Evolutionary conservation across 139 green algal genomes (phyloP).

Genomic region (Protoeuglena noctilucae): DNA sequence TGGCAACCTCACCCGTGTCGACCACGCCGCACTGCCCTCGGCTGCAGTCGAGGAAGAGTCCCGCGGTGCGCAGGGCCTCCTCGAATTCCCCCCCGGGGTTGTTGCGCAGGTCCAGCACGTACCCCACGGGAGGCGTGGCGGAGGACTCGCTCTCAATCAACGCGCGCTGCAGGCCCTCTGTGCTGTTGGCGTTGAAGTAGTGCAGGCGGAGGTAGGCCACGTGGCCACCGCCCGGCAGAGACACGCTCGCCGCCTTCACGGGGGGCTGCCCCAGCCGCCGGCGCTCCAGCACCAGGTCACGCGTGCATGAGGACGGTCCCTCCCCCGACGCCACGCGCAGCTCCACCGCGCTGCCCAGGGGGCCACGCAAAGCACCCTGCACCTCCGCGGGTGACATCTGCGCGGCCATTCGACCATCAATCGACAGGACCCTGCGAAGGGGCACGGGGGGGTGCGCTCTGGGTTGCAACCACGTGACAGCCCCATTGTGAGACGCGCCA

Average conservation of each 20-base stretch:
- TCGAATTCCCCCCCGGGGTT: slow-evolving; percentile 8
- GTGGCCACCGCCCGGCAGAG: not conserved
- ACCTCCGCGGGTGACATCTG: too few relatives aligned
- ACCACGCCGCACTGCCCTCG: too few relatives aligned
- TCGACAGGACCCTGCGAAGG: too few relatives aligned
- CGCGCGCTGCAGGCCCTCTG: not conserved
- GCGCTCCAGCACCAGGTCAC: not conserved
- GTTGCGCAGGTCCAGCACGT: slow-evolving; percentile 7
- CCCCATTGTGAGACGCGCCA: too few relatives aligned
- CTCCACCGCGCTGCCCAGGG: too few relatives aligned
- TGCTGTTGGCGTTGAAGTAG: not conserved
- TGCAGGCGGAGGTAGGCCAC: slow-evolving; percentile 1
- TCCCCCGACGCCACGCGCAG: too few relatives aligned
- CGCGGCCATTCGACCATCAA: too few relatives aligned
- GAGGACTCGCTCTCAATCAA: not conserved
- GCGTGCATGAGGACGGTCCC: too few relatives aligned
- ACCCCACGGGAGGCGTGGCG: not conserved
- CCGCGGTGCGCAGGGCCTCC: slow-evolving; percentile 1
- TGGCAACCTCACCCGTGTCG: too few relatives aligned
- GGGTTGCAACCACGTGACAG: too few relatives aligned
- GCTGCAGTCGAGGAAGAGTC: slow-evolving; percentile 2
- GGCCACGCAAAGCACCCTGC: too few relatives aligned
- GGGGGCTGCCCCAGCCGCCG: not conserved
- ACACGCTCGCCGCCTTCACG: not conserved
- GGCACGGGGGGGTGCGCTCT: too few relatives aligned